Conservation (phyloP, 257 asterid genomes). For the Coffea canephora region DNA sequence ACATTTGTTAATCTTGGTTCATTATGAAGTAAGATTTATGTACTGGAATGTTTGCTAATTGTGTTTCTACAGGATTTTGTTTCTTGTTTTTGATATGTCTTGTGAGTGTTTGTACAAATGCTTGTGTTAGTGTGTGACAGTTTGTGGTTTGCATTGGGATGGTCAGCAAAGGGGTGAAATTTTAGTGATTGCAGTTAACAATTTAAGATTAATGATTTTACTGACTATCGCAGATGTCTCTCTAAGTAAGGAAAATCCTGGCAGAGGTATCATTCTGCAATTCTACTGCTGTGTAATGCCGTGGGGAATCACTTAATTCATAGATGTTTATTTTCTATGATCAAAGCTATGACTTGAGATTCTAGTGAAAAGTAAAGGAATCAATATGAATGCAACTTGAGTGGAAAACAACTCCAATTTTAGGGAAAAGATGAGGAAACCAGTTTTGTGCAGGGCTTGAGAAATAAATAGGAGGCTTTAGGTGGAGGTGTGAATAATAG, state of each 20-base stretch:
- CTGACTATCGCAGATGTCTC: background rate
- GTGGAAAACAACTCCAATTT: background rate
- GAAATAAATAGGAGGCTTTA: background rate
- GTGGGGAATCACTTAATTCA: background rate
- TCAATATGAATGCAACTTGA: background rate
- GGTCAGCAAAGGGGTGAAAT: background rate
- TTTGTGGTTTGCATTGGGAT: background rate
- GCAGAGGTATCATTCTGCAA: too few relatives aligned
- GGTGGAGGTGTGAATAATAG: background rate
- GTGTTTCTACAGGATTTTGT: background rate
- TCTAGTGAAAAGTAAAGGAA: background rate
- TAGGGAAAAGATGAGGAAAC: background rate
- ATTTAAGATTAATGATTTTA: background rate
- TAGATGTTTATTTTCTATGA: background rate
- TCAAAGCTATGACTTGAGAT: background rate
- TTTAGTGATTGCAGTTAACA: background rate
- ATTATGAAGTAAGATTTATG: too few relatives aligned
- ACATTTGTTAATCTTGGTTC: background rate
- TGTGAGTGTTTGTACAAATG: background rate
- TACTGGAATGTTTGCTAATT: background rate
- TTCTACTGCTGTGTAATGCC: background rate
- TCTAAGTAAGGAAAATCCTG: background rate
- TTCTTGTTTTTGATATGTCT: background rate
- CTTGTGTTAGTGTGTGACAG: background rate
- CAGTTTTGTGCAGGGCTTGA: background rate